Evolutionary conservation across 1,139 yeast genomes (phyloP).

Genomic region (Geotrichum aggregatum): DNA sequence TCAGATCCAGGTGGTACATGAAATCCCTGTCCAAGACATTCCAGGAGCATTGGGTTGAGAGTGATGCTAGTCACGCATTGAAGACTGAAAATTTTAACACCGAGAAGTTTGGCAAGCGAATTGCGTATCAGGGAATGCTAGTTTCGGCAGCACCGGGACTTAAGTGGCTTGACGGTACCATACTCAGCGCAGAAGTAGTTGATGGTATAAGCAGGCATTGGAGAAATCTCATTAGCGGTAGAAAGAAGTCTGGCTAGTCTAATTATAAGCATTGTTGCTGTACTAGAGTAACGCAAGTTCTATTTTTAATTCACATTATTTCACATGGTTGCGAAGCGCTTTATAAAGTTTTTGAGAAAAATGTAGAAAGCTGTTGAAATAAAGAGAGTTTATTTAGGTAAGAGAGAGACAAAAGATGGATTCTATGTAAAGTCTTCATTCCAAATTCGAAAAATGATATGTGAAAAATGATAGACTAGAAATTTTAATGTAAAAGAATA

Average conservation of each 20-base stretch:
- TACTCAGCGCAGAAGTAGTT: constrained; percentile 1
- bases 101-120: background rate
- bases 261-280: no score
- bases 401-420: no score
- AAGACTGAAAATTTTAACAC: background rate
- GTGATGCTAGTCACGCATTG: background rate
- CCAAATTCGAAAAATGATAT: no score
- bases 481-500: no score
- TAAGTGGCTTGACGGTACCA: constrained; percentile 17
- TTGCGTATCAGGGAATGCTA: constrained; percentile 14
- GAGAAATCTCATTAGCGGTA: background rate
- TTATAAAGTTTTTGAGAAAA: no score
- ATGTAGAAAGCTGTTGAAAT: no score
- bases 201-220: constrained; percentile 3
- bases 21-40: background rate
- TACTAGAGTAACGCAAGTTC: background rate
- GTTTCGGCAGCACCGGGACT: constrained; percentile 8
- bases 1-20: background rate
- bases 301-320: no score
- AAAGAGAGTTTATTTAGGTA: no score
- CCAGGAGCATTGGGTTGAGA: constrained; percentile 3
- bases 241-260: background rate
- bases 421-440: no score
- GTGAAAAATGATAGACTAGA: no score
- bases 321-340: no score